phyloP scores from a whole-genome alignment of 345 rosid genomes.

The Odontarrhena argentea region DNA sequence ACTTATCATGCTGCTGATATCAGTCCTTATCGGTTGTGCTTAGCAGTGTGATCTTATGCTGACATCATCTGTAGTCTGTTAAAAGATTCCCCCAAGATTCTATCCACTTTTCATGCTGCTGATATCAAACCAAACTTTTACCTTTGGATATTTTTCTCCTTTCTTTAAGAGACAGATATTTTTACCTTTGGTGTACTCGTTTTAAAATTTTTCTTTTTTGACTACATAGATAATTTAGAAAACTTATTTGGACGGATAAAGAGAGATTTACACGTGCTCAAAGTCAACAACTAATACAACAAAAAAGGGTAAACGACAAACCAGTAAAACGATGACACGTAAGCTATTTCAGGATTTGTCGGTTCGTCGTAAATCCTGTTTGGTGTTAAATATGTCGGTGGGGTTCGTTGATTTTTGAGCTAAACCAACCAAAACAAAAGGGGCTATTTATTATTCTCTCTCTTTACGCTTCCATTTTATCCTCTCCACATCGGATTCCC shows the following conservation, averaged over 20 bases:
- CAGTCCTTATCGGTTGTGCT: background rate
- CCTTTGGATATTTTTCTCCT: too few species aligned
- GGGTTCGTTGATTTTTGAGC: slow-evolving; percentile 40
- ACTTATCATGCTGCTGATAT: slow-evolving; percentile 6
- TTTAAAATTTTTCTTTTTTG: too few species aligned
- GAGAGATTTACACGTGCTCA: slow-evolving; percentile 17
- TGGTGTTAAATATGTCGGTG: slow-evolving; percentile 52
- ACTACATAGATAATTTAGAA: background rate
- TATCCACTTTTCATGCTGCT: slow-evolving; percentile 3
- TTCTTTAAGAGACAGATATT: too few species aligned
- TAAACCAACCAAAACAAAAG: slow-evolving; percentile 19
- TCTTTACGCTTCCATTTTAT: slow-evolving; percentile 11
- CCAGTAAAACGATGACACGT: slow-evolving; percentile 27
- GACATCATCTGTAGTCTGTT: background rate
- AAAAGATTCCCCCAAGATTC: slow-evolving; percentile 22
- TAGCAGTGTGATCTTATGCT: slow-evolving; percentile 1
- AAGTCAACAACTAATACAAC: slow-evolving; percentile 17
- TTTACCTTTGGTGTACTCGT: too few species aligned
- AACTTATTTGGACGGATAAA: slow-evolving; percentile 15
- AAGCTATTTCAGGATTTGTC: slow-evolving; percentile 6
- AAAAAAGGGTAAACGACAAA: background rate
- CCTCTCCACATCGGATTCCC: slow-evolving; percentile 22
- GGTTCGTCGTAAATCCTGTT: slow-evolving; percentile 7
- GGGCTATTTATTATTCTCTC: background rate
- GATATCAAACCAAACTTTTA: too few species aligned